Percentiles rank a stretch among this genome's conserved stretches.
These are phyloP conservation scores for Tetrahymena malaccensis DNA, from an alignment of 73 alveolate species.

Conservation along the genomic window DNA sequence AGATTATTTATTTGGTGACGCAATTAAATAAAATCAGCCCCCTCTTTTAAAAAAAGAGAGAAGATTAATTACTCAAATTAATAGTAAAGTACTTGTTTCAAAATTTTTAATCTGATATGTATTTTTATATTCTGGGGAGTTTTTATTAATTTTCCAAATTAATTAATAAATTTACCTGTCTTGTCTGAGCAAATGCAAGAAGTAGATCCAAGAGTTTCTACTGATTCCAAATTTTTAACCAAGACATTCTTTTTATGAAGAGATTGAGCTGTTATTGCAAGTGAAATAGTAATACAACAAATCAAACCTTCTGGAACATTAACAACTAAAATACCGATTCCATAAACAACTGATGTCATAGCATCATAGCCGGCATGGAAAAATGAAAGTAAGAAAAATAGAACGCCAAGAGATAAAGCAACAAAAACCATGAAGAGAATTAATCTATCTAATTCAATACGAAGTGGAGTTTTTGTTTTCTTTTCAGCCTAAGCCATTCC, in stretches of 20 bases:
- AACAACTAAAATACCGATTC: constrained; percentile 41
- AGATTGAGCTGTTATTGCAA: constrained; percentile 56
- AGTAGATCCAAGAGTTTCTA: constrained; percentile 81
- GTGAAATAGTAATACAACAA: constrained; percentile 52
- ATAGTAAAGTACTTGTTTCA: not conserved
- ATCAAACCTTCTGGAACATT: constrained; percentile 51
- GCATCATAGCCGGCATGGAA: constrained; percentile 17
- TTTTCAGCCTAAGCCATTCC: constrained; percentile 76
- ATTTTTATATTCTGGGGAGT: not conserved
- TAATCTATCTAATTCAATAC: constrained; percentile 76
- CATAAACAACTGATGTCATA: not conserved
- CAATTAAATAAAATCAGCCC: not conserved
- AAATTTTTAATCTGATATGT: not conserved
- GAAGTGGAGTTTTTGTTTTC: constrained; percentile 69
- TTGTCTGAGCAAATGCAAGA: constrained; percentile 82
- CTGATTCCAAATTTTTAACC: constrained; percentile 75
- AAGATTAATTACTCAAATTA: too few relatives aligned
- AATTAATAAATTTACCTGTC: constrained; percentile 42
- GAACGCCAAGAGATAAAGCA: constrained; percentile 74
- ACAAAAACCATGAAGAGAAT: constrained; percentile 76
- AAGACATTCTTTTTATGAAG: constrained; percentile 47
- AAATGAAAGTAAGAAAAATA: constrained; percentile 68
- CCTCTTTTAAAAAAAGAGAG: too few relatives aligned
- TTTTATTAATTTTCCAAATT: too few relatives aligned
- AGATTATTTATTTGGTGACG: not conserved